Base-by-base conservation (phyloP, 306 rosid species). In the Begonia fuchsioides region DNA sequence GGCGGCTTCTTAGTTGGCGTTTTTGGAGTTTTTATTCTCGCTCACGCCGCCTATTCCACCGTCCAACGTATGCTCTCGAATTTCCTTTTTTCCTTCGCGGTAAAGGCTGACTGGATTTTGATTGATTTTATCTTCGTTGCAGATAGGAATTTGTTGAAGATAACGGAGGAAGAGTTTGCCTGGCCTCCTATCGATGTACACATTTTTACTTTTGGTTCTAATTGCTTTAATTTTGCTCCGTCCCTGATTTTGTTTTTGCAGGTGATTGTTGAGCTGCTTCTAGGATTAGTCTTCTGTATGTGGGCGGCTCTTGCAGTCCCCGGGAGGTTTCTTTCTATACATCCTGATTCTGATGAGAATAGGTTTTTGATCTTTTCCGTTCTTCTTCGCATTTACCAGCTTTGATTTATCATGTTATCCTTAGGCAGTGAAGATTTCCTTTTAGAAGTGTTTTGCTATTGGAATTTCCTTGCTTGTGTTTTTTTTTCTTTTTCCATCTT, bases 121-220 rank as follows among this genome's bases (percentile, higher is more conserved):
- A n/a, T 13, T 51, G 65, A 55, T 62, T 38, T 65, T 66, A 51
- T 32, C 58, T 64, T 65, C 48, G 44, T 38, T 68, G 66, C 77
- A 87, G 96, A 87, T 53, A 76, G 87, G 75, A 70, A 68, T 44
- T 67, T 87, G 76, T 56, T 83, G 78, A 87, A 87, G 85, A 87
- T 87, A 53, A 80, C 61, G 47, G 94, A 87, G 65, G 93, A 80
- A 58, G 85, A 87, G 75, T 87, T 87, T 76, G 72, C 93, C 2
- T 82, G 82, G 12, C 84, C 92, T 64, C 96, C 96, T 14, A 20
- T 77, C 53, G 67, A 53, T 15, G 96, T 82, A 55, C 72, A 13
- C 58, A 44, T 3, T 35, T 61, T 10, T 48, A 0, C 19, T 39
- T 16, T 51, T 51, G 13, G 12, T 43, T 54, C 60, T 47, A n/a